Evolutionary conservation across 2,329 filamentous ascomycete genomes (phyloP), one percentile per base, ranked within the genome.

Genomic region (Huntiella decipiens): DNA sequence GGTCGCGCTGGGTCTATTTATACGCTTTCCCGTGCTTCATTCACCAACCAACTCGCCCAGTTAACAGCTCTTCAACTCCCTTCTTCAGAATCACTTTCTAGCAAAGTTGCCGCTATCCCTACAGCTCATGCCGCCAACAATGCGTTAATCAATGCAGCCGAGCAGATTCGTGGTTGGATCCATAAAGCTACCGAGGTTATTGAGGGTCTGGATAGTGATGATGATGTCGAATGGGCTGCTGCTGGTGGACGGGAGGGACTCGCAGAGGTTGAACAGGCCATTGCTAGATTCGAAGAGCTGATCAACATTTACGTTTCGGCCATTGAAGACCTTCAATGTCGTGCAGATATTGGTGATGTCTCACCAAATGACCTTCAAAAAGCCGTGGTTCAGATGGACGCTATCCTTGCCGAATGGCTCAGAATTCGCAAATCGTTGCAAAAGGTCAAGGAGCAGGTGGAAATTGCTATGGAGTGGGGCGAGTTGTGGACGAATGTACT

Each of bases 391-490:
- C 85, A 94, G 63, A 94, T 96, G 82, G 88, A 96, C 55, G 68
- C 70, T 15, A 91, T 94, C 49, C 66, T 94, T 51, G 69, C 70
- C 33, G 83, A 87, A 55, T 98, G 91, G 91, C 70, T 76, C 38
- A 77, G 78, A 53, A 88, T 95, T 55, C 82, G 85, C 55, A 68
- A 66, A 37, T 79, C 81, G 1, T 65, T 98, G 43, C 81, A 80
- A 52, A 78, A 65, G 19, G 81, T 94, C 47, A 93, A 93, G 58
- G 74, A 74, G 41, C 88, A 96, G 57, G 88, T 98, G 13, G 91
- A 96, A 61, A 77, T 94, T 49, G 91, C 91, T 40, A 93, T 96
- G 86, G 91, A 98, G 58, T 98, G 88, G 88, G 87, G 95, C 60
- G 87, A 96, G 62, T 68, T 98, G 33, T 96, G 91, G 88, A 85